Conservation (phyloP, 345 rosid species). For the Eutrema yunnanense region DNA sequence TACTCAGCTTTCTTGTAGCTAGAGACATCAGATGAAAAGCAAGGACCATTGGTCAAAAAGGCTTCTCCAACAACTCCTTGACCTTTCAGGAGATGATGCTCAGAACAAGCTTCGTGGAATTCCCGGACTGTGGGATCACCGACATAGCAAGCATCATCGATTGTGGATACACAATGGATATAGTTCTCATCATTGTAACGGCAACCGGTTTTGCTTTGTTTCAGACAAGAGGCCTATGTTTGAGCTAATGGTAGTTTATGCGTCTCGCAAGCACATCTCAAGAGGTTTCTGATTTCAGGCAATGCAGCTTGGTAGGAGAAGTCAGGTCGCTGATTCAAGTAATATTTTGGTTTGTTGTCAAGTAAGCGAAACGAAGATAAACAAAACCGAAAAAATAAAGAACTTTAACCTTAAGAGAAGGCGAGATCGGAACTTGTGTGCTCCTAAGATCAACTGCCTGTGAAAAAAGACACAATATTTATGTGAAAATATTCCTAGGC, state of each 20-base stretch:
- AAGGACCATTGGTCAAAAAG: constrained; percentile 78
- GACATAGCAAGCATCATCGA: constrained; percentile 67
- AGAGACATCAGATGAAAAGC: constrained; percentile 81
- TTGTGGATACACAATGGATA: constrained; percentile 65
- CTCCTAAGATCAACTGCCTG: constrained; percentile 94
- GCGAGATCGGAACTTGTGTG: constrained; percentile 41
- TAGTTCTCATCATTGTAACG: constrained; percentile 79
- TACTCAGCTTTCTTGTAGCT: constrained; percentile 57
- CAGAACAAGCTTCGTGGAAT: constrained; percentile 93
- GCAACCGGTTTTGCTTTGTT: constrained; percentile 82
- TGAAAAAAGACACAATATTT: background rate
- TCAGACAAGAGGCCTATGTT: constrained; percentile 74
- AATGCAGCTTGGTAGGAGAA: constrained; percentile 58
- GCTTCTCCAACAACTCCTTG: constrained; percentile 90
- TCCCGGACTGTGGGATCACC: constrained; percentile 48
- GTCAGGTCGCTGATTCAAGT: constrained; percentile 39
- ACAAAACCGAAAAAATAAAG: background rate
- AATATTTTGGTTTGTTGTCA: constrained; percentile 3
- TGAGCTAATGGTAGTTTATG: constrained; percentile 84
- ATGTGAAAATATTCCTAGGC: background rate
- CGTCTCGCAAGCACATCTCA: constrained; percentile 69
- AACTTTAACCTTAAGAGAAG: constrained; percentile 48
- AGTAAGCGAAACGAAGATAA: background rate
- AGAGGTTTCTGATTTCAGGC: constrained; percentile 71
- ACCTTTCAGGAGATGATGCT: constrained; percentile 89